Percentiles rank a stretch among this genome's conserved stretches.
phyloP scores from a whole-genome alignment of 257 asterid genomes.

The Nicotiana benthamiana region DNA sequence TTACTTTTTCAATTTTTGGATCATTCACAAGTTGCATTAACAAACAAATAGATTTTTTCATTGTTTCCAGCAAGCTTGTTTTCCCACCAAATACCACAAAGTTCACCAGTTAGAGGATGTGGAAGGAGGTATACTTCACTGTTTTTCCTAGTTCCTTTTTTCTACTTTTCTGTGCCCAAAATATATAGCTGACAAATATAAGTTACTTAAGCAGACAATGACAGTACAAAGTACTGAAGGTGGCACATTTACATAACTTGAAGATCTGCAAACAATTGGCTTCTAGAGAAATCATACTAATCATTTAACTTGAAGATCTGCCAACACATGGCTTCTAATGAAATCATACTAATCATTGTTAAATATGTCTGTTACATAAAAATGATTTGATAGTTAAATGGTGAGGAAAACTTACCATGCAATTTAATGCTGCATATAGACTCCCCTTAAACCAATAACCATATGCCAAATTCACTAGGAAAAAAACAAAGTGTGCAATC shows the following conservation, averaged over 20 bases:
- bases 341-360: neutral
- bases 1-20: neutral
- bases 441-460: slow-evolving; percentile 77
- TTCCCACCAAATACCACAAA: slow-evolving; percentile 4
- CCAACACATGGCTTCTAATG: neutral
- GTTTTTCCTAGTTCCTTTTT: neutral
- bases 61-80: neutral
- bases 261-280: too few species aligned
- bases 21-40: neutral
- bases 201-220: neutral
- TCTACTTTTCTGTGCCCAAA: neutral
- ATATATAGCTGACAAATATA: neutral
- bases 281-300: too few species aligned
- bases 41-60: neutral
- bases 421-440: slow-evolving; percentile 68
- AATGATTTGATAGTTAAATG: neutral
- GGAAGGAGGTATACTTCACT: slow-evolving; percentile 1
- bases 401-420: slow-evolving; percentile 52
- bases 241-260: neutral
- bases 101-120: neutral
- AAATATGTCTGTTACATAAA: neutral
- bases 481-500: neutral
- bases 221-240: neutral
- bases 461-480: slow-evolving; percentile 84
- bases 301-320: neutral